These are phyloP conservation scores for Mortierella sp. DNA, from an alignment of 371 early-diverging fungal species.

Conservation along the genomic window DNA sequence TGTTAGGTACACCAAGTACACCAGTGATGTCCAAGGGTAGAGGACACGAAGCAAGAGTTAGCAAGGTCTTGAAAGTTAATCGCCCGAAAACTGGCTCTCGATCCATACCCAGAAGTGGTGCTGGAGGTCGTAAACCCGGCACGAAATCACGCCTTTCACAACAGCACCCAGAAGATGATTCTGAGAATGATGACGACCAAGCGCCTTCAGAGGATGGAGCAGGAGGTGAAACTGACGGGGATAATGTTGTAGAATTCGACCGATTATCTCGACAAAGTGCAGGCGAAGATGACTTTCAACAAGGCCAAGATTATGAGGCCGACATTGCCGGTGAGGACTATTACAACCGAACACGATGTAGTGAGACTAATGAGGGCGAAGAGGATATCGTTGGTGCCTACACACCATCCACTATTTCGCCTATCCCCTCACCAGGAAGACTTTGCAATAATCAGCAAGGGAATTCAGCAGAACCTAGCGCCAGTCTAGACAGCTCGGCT, in stretches of 20 bases:
- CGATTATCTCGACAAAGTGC: constrained; percentile 18
- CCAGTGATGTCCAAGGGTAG: constrained; percentile 27
- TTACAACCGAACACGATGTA: constrained; percentile 2
- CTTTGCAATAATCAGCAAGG: constrained; percentile 28
- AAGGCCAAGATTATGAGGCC: constrained; percentile 8
- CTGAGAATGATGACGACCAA: constrained; percentile 30
- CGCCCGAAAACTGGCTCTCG: constrained; percentile 23
- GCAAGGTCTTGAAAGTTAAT: constrained; percentile 27
- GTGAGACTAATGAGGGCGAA: constrained; percentile 17
- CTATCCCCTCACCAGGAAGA: constrained; percentile 49
- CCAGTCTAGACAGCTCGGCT: constrained; percentile 31
- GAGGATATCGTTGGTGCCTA: constrained; percentile 23
- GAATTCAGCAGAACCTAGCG: constrained; percentile 19
- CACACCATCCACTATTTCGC: constrained; percentile 53
- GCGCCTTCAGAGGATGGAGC: constrained; percentile 32
- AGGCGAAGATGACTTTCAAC: constrained; percentile 27
- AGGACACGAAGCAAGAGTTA: constrained; percentile 20
- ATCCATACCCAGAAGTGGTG: constrained; percentile 11
- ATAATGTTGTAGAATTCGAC: constrained; percentile 21
- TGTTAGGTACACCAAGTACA: constrained; percentile 4
- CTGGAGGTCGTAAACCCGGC: constrained; percentile 24
- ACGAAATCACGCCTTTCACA: constrained; percentile 32
- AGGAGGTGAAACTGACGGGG: constrained; percentile 21
- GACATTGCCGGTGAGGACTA: constrained; percentile 6
- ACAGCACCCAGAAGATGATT: constrained; percentile 33